A percentile compares a stretch with the other conserved stretches of the same genome.
These are phyloP conservation scores for Alternaria viburni DNA, from an alignment of 2,329 filamentous ascomycete species.

Conservation along the genomic window DNA sequence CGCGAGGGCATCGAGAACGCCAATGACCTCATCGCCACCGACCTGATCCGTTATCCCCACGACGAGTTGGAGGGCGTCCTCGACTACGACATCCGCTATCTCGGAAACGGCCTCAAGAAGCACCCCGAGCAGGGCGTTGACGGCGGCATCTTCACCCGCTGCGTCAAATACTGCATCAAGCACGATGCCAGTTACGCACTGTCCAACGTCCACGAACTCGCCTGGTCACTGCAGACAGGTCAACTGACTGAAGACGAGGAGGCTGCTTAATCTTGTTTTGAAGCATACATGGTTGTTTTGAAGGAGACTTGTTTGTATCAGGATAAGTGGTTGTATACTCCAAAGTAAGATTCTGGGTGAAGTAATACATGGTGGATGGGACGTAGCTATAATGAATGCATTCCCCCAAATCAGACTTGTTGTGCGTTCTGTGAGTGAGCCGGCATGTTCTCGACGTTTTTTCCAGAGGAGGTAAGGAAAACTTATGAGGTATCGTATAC, in stretches of 20 bases:
- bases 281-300: neutral
- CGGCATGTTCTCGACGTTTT: no score
- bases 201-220: conserved; percentile 19
- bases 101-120: conserved; percentile 24
- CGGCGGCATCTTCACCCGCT: conserved; percentile 36
- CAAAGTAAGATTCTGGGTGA: neutral
- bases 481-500: neutral
- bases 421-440: neutral
- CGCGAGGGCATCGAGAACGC: conserved; percentile 12
- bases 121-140: conserved; percentile 16
- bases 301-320: neutral
- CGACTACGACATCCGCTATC: conserved; percentile 24
- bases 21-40: conserved; percentile 24
- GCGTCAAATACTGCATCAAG: conserved; percentile 32
- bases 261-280: neutral
- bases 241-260: neutral
- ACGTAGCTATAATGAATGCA: neutral
- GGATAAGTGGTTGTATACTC: neutral
- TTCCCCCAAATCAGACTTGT: neutral
- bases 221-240: conserved; percentile 10
- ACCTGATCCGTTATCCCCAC: conserved; percentile 17
- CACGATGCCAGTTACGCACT: conserved; percentile 17
- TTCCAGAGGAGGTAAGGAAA: neutral
- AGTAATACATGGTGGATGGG: neutral
- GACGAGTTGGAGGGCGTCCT: conserved; percentile 1